Evolutionary conservation across 78 protist species (phyloP), one percentile per base, ranked within the genome.

Genomic region (Dictyostelium firmibasis): DNA sequence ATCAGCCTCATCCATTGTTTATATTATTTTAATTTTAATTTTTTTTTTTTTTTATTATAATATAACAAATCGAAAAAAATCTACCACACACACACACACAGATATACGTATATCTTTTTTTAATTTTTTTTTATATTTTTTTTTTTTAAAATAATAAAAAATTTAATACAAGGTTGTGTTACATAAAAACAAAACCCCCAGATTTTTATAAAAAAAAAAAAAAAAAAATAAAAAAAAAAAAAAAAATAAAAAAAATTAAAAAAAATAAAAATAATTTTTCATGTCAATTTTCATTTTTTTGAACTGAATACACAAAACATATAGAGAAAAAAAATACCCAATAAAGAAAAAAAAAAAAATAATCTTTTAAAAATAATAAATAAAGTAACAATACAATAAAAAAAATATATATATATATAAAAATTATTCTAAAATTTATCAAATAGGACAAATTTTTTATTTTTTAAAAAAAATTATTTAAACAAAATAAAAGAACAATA

Each of bases 1-100:
- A 93, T 93, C 96, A 14, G 87, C 96, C 11, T 93, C 96, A 81
- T 93, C 96, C 96, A 93, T 93, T 57, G 27, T 41, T 41, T 41
- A 41, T 41, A 9, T 50, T 50, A 16, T 50, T 50, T 50, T 50
- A 16, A 4, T 14, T 16, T 50, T 50, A 16, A 4, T 16, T 50
- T 50, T 50, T 14, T 53, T 53, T 25, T 88, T 79, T 72, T 33
- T 31, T 16, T 72, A 7, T 27, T 33, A 33, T 33, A 31, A 72
- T 31, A 27, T 74, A 20, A 35, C 31, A 35, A 27, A 27, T 74
- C 41, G 36, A 38, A 38, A 38, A 38, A 31, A 31, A 74, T 35
- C 27, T 31, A 67, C 75, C 75, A 23, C 79, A 33, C 36, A 27
- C 41, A 67, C 75, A 31, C 31, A 35, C 36, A 23, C 5, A 74